These are phyloP conservation scores for Pseudopyricularia cyperi DNA, from an alignment of 2,329 filamentous ascomycete genomes.

Conservation along the genomic window DNA sequence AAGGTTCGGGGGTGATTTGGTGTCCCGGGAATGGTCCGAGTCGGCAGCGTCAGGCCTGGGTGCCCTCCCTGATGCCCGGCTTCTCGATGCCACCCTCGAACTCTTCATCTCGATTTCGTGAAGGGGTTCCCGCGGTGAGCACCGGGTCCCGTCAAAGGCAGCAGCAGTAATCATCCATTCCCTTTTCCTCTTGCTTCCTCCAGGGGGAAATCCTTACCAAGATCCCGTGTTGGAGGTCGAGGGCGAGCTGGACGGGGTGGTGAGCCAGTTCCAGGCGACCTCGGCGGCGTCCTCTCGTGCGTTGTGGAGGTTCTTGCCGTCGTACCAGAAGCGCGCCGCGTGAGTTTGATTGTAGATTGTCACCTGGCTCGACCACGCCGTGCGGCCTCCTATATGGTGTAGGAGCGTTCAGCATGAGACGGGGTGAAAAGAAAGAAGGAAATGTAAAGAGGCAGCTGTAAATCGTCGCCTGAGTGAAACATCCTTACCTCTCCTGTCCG, in stretches of 20 bases:
- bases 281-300: slow-evolving; percentile 88
- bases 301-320: slow-evolving; percentile 76
- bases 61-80: no score
- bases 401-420: no score
- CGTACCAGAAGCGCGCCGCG: slow-evolving; percentile 80
- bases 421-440: no score
- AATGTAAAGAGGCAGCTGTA: no score
- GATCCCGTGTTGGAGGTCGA: slow-evolving; percentile 6
- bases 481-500: slow-evolving; percentile 18
- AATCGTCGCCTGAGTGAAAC: neutral
- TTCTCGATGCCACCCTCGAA: no score
- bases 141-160: no score
- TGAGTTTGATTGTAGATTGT: slow-evolving; percentile 53
- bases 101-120: no score
- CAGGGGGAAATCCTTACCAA: no score
- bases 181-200: no score
- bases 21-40: neutral
- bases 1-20: neutral
- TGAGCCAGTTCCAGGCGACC: slow-evolving; percentile 52
- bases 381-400: slow-evolving; percentile 58
- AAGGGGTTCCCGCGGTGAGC: no score
- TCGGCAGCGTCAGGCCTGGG: no score
- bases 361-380: slow-evolving; percentile 78
- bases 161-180: no score
- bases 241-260: slow-evolving; percentile 17